These are phyloP conservation scores for Chionographis japonica DNA, from an alignment of 106 monocot genomes.

Conservation along the genomic window DNA sequence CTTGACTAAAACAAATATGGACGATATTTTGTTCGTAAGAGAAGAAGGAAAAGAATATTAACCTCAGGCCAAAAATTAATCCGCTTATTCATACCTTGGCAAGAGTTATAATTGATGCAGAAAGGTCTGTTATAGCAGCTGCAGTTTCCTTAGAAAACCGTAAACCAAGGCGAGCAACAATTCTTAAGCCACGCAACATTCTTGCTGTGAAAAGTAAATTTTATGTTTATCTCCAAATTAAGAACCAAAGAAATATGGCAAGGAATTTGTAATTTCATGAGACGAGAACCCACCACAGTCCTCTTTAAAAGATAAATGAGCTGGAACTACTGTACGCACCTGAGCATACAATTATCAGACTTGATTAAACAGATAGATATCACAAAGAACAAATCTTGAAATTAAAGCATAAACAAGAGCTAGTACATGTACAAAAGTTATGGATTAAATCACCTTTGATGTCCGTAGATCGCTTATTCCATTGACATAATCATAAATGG, in stretches of 20 bases:
- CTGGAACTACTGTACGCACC: constrained; percentile 79
- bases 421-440: constrained; percentile 2
- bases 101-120: constrained; percentile 51
- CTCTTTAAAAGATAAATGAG: constrained; percentile 69
- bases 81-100: constrained; percentile 38
- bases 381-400: not conserved
- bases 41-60: not conserved
- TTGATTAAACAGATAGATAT: not conserved
- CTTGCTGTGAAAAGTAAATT: constrained; percentile 43
- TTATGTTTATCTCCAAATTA: not conserved
- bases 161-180: constrained; percentile 88
- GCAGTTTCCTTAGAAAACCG: constrained; percentile 59
- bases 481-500: constrained; percentile 83
- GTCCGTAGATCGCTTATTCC: constrained; percentile 66
- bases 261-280: not conserved
- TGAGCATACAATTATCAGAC: constrained; percentile 15
- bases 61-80: not conserved
- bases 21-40: too few relatives aligned
- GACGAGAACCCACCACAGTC: constrained; percentile 63
- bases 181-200: constrained; percentile 88
- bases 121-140: constrained; percentile 54
- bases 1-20: constrained; percentile 46
- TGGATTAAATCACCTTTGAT: constrained; percentile 46
- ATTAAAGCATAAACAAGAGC: not conserved
- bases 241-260: not conserved